Evolutionary conservation across 1,284 basidiomycete species (phyloP).

Genomic region (Trichosporon sp.): DNA sequence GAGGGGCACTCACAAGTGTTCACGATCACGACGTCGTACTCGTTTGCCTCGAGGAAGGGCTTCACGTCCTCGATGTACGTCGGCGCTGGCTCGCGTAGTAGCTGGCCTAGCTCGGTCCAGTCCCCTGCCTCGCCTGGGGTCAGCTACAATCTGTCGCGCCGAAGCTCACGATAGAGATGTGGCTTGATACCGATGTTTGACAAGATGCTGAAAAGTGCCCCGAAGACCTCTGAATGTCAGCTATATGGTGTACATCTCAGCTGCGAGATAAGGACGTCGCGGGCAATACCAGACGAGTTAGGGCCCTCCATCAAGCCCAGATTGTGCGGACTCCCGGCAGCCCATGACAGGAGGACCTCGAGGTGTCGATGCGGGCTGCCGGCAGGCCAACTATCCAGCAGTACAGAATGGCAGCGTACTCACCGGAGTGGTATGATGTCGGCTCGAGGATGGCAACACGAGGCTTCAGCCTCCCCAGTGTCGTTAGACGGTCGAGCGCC

Average conservation of each 20-base stretch:
- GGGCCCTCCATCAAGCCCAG: too few relatives aligned
- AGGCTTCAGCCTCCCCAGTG: neutral
- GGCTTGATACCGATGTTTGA: neutral
- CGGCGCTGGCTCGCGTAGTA: neutral
- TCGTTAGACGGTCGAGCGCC: neutral
- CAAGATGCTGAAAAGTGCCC: neutral
- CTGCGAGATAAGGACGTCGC: too few relatives aligned
- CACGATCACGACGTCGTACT: neutral
- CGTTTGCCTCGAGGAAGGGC: neutral
- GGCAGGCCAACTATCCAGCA: neutral
- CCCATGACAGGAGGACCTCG: too few relatives aligned
- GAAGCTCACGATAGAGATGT: neutral
- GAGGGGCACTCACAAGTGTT: neutral
- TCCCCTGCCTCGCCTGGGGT: neutral
- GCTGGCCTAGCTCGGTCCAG: neutral
- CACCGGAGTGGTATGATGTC: neutral
- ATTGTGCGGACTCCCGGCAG: too few relatives aligned
- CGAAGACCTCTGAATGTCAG: neutral
- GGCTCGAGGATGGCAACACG: neutral
- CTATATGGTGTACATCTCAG: neutral
- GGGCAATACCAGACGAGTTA: too few relatives aligned
- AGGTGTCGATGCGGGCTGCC: too few relatives aligned
- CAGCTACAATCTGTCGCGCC: neutral
- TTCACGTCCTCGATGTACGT: neutral
- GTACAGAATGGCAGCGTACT: neutral